phyloP scores from a whole-genome alignment of 2,329 filamentous ascomycete species.

The Talaromyces funiculosus region DNA sequence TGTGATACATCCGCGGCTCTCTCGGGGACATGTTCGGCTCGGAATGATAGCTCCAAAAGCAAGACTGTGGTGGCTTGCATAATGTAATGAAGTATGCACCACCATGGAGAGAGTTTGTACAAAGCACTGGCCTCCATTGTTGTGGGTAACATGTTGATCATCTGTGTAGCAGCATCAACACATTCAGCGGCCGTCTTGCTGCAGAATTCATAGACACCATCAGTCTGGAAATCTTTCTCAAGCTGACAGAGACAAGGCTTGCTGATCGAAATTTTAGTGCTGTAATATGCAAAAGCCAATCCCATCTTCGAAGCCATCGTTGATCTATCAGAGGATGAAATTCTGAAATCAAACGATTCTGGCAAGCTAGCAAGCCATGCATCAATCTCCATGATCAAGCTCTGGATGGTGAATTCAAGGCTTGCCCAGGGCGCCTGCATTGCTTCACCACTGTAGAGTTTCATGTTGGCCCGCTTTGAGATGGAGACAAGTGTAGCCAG shows the following conservation, averaged over 20 bases:
- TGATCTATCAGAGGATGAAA: constrained; percentile 22
- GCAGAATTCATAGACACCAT: constrained; percentile 33
- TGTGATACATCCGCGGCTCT: constrained; percentile 33
- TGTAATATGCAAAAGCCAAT: constrained; percentile 40
- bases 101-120: constrained; percentile 39
- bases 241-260: constrained; percentile 40
- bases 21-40: constrained; percentile 39
- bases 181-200: constrained; percentile 36
- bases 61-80: constrained; percentile 42
- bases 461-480: constrained; percentile 33
- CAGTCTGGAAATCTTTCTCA: constrained; percentile 28
- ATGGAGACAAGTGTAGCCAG: constrained; percentile 33
- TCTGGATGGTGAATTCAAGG: constrained; percentile 34
- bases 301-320: constrained; percentile 33
- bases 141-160: constrained; percentile 38
- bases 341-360: constrained; percentile 34
- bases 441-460: constrained; percentile 36
- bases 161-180: constrained; percentile 38
- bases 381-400: constrained; percentile 34
- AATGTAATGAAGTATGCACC: constrained; percentile 40
- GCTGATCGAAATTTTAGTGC: constrained; percentile 39
- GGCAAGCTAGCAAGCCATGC: constrained; percentile 38
- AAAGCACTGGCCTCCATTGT: constrained; percentile 32
- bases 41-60: constrained; percentile 40
- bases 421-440: constrained; percentile 33